Base-by-base conservation (phyloP, 495 filamentous ascomycete species). In the Recurvomyces mirabilis region DNA sequence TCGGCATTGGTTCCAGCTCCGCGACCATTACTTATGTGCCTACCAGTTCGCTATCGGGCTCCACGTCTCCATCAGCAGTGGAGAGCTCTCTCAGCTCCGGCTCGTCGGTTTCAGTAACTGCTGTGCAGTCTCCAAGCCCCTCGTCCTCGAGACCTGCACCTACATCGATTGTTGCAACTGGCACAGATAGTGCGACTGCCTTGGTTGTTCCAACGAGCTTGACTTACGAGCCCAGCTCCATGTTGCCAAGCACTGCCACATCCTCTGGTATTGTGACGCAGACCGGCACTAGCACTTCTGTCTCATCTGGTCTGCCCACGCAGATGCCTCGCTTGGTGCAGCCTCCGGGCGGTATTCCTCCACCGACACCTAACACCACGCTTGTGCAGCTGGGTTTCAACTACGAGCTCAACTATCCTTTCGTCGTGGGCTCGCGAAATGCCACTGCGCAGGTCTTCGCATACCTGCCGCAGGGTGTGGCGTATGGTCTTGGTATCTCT, bases 391-490 rank as follows among this genome's bases (percentile, higher is more conserved):
- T 98, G 45, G 93, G 85, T 11, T 94, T 95, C 70, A 65, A 74
- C 20, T 78, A 77, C 54, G 67, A 71, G 4, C 73, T 93, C 47
- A 87, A 93, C 57, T 98, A 91, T 61, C 62, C 66, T 5, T 93
- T 89, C 57, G 83, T 98, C 22, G 82, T 81, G 18, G 65, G 63
- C 1, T 75, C 77, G 25, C 60, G 72, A 12, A 66, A 80, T 48
- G 81, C 87, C 18, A 80, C 83, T 9, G 76, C 77, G 19, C 93
- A 96, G 64, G 87, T 98, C 56, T 95, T 95, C 70, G 55, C 75
- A 24, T 84, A 75, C 47, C 69, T 94, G 9, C 87, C 86, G 0
- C 55, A 74, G 46, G 87, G 84, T 40, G 68, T 98, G 39, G 66
- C 71, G n/a, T 71, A 79, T 39, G 84, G 79, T 29, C 64, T 82